Base-by-base conservation (phyloP, 192 early-diverging fungal genomes). In the Helicostylum pulchrum region DNA sequence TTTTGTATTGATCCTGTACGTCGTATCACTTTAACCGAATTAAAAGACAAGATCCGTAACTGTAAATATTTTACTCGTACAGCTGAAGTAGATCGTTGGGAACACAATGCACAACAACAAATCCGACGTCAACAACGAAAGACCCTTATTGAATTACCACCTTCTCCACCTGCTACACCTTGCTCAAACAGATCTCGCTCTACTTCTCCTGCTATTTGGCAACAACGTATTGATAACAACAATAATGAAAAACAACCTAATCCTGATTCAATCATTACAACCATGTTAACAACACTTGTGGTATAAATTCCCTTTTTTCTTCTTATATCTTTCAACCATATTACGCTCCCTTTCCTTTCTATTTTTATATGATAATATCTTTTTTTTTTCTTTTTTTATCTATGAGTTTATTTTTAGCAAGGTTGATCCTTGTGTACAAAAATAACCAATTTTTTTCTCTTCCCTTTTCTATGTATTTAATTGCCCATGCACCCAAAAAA, bases 1-100 rank as follows among this genome's bases (percentile, higher is more conserved):
- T 80, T 94, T n/a, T 82, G 85, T 59, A 66, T 87, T 31, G 87
- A 91, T 61, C 85, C 87, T 7, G 64, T 45, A 7, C 73, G 84
- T 3, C 83, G 89, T 2, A 82, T 82, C 21, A 47, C 62, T 0
- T 48, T 82, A 12, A n/a, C 67, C 4, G 78, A 85, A 23, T 64
- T 85, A 20, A 48, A 55, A 34, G 34, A 47, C 30, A 71, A 68
- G 30, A 78, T 85, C 9, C 60, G 61, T 3, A 62, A 56, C 42
- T 85, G 83, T 53, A 60, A 32, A 21, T 61, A 61, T 2, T 85
- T 85, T 44, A 80, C 82, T 2, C 26, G 72, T n/a, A 56, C 36
- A 31, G 50, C 53, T 3, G 50, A 64, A 11, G 39, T 50, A 11
- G 62, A 64, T 39, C 49, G 51, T 7, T 53, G 50, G 44, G 60